Conservation (phyloP, 164 flowering plant genomes). For the Euptelea pleiosperma region DNA sequence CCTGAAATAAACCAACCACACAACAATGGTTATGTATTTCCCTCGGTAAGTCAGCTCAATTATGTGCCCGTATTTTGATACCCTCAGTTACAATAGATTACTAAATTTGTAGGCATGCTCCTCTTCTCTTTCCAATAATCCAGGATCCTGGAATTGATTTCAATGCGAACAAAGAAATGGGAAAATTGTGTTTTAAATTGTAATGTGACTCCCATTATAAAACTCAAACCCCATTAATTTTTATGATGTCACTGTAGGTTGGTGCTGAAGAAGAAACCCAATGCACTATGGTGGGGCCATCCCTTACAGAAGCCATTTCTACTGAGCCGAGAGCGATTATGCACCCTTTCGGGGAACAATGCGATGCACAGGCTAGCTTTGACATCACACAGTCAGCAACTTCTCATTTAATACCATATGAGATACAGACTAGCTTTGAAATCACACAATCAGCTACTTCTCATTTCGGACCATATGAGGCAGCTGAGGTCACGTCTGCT, state of each 20-base stretch:
- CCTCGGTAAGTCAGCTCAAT: constrained; percentile 35
- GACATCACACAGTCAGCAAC: constrained; percentile 6
- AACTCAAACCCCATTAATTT: too few species aligned
- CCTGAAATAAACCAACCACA: constrained; percentile 21
- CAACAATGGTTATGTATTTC: constrained; percentile 14
- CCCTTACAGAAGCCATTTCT: constrained; percentile 19
- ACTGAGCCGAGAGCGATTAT: constrained; percentile 19
- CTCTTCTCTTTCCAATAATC: too few species aligned
- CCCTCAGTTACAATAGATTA: too few species aligned
- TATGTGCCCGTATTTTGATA: too few species aligned
- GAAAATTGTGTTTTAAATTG: constrained; percentile 1
- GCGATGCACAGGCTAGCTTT: constrained; percentile 26
- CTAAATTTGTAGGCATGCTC: background rate
- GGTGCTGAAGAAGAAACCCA: constrained; percentile 32
- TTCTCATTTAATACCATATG: constrained; percentile 17
- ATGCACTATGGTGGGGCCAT: constrained; percentile 29
- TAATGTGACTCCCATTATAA: background rate
- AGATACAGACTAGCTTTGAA: background rate
- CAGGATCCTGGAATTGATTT: too few species aligned
- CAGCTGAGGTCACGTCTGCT: constrained; percentile 44
- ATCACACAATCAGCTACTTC: constrained; percentile 26
- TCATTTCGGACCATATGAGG: constrained; percentile 26
- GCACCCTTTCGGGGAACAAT: constrained; percentile 15
- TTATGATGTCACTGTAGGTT: constrained; percentile 23
- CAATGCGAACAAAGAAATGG: too few species aligned